Evolutionary conservation across 2,329 filamentous ascomycete genomes (phyloP).

Genomic region (Pseudogymnoascus sp.): DNA sequence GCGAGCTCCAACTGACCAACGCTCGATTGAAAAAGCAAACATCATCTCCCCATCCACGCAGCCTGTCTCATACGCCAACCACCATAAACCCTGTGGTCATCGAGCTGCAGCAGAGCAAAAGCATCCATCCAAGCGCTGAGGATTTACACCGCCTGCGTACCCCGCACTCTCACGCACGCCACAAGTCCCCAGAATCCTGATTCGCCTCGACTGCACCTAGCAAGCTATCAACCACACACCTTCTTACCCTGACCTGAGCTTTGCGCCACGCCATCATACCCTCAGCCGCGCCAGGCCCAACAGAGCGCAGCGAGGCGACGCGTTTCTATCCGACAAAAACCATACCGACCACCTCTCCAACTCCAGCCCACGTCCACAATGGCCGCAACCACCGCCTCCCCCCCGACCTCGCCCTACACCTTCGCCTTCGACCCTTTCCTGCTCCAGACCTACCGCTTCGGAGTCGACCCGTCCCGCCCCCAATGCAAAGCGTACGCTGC

Average conservation of each 20-base stretch:
- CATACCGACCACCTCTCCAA: background rate
- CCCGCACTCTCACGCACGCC: background rate
- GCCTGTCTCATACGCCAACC: background rate
- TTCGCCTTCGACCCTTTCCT: constrained; percentile 87
- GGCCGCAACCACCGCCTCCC: constrained; percentile 12
- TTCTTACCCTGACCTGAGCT: background rate
- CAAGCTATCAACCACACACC: background rate
- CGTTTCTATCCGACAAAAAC: background rate
- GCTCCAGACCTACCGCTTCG: constrained; percentile 74
- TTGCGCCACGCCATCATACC: background rate
- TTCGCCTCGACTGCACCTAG: background rate
- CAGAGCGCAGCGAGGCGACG: background rate
- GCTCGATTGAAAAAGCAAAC: background rate
- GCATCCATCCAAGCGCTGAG: background rate
- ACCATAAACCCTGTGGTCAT: background rate
- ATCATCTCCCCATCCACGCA: background rate
- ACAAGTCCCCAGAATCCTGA: background rate
- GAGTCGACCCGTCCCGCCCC: constrained; percentile 69
- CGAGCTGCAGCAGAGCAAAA: background rate
- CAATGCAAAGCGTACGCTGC: constrained; percentile 80
- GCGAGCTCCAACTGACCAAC: background rate
- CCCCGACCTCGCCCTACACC: constrained; percentile 51
- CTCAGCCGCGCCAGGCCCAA: background rate
- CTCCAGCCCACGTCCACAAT: background rate
- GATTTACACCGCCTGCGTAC: constrained; percentile 4